Conservation (phyloP, 179 eudicot species). For the Heliamphora pulchella region DNA sequence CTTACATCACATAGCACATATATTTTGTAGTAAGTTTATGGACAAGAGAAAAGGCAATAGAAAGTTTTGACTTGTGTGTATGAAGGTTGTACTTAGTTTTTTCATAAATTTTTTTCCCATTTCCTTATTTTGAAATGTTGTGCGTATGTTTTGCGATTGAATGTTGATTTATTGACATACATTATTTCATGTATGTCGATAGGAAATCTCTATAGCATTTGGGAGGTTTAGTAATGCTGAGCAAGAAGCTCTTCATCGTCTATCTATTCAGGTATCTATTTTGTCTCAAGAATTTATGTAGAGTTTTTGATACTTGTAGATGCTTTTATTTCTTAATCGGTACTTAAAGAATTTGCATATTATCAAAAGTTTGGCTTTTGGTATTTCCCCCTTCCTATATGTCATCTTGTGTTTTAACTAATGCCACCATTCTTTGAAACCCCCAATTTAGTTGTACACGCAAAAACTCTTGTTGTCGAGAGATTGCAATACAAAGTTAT, state of each 20-base stretch:
- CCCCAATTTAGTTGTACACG: neutral
- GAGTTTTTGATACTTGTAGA: neutral
- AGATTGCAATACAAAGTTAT: neutral
- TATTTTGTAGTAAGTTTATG: neutral
- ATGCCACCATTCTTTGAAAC: neutral
- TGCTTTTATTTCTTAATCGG: neutral
- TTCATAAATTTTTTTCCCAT: constrained; percentile 4
- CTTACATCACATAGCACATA: neutral
- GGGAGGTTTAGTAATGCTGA: constrained; percentile 34
- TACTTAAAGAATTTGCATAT: neutral
- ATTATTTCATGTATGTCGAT: neutral
- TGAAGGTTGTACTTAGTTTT: neutral
- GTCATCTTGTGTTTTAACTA: neutral
- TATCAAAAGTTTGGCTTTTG: neutral
- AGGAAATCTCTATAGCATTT: constrained; percentile 56
- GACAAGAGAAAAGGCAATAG: neutral
- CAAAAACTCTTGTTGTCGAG: neutral
- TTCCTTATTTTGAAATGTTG: neutral
- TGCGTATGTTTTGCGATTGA: too few relatives aligned
- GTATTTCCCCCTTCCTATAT: neutral
- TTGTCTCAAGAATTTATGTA: neutral
- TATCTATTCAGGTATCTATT: constrained; percentile 49
- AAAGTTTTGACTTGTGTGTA: neutral
- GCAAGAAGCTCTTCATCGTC: constrained; percentile 45
- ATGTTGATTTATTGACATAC: too few relatives aligned